These are phyloP conservation scores for Saprolegnia diclina DNA, from an alignment of 352 stramenopile species.

Conservation along the genomic window DNA sequence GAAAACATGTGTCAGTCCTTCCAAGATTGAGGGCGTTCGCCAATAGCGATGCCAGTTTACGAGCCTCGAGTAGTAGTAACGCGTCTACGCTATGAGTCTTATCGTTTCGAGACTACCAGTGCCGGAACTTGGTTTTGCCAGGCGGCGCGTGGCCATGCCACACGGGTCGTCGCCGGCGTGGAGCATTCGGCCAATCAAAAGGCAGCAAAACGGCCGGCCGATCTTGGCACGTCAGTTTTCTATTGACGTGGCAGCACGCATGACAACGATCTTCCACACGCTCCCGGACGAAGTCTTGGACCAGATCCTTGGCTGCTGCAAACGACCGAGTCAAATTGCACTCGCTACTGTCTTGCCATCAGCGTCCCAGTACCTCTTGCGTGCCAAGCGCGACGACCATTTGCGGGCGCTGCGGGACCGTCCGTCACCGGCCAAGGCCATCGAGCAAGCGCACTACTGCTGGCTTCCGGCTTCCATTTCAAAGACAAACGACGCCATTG, in stretches of 20 bases:
- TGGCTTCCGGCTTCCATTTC: neutral
- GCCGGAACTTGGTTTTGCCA: neutral
- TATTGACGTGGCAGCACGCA: neutral
- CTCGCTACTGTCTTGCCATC: neutral
- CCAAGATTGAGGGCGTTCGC: too few species aligned
- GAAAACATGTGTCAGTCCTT: too few species aligned
- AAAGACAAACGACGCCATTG: neutral
- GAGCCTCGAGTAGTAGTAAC: too few species aligned
- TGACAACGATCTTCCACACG: neutral
- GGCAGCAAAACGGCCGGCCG: neutral
- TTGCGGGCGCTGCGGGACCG: neutral
- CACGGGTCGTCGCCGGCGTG: neutral
- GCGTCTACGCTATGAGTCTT: too few species aligned
- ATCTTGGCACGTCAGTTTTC: neutral
- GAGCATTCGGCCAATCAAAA: neutral
- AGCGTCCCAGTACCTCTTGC: neutral
- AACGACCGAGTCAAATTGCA: neutral
- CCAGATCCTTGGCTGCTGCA: neutral
- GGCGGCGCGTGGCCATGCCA: neutral
- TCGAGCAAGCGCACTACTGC: neutral
- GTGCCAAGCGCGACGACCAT: neutral
- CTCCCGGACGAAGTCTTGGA: neutral
- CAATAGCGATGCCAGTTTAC: too few species aligned
- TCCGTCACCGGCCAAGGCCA: neutral
- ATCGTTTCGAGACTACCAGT: too few species aligned